A percentile compares a stretch with the other conserved stretches of the same genome.
Evolutionary conservation across 257 asterid genomes (phyloP).

Genomic region (Henckelia pumila): DNA sequence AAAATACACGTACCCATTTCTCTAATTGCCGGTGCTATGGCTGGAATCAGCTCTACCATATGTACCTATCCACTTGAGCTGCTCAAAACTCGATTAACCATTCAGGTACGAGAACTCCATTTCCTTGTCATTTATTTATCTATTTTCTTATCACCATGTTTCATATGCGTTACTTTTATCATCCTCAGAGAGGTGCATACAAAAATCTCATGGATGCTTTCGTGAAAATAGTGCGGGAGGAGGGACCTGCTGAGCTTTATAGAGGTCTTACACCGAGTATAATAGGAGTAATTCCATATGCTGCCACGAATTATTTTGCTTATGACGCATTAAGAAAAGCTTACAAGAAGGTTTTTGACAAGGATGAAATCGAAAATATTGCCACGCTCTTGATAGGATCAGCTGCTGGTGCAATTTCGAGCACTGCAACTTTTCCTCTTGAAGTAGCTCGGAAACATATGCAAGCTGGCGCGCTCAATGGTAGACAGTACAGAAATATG

Average conservation of each 20-base stretch:
- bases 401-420: constrained; percentile 87
- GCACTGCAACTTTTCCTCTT: constrained; percentile 87
- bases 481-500: constrained; percentile 78
- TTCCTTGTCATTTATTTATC: neutral
- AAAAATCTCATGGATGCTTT: constrained; percentile 44
- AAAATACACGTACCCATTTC: constrained; percentile 30
- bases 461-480: constrained; percentile 92
- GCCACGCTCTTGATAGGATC: constrained; percentile 91
- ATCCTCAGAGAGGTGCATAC: constrained; percentile 19
- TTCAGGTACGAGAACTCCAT: constrained; percentile 28
- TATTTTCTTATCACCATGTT: neutral
- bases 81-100: constrained; percentile 36
- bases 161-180: neutral
- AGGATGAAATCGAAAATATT: constrained; percentile 73
- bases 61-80: constrained; percentile 40
- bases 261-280: constrained; percentile 41
- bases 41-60: constrained; percentile 40
- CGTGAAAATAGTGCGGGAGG: constrained; percentile 31
- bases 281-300: constrained; percentile 40
- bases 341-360: constrained; percentile 55
- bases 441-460: constrained; percentile 96
- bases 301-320: constrained; percentile 33
- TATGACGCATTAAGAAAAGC: constrained; percentile 60
- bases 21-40: constrained; percentile 35
- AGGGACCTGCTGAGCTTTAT: constrained; percentile 35